These are phyloP conservation scores for Leccinum laetum DNA, from an alignment of 1,284 basidiomycete species.

Conservation along the genomic window DNA sequence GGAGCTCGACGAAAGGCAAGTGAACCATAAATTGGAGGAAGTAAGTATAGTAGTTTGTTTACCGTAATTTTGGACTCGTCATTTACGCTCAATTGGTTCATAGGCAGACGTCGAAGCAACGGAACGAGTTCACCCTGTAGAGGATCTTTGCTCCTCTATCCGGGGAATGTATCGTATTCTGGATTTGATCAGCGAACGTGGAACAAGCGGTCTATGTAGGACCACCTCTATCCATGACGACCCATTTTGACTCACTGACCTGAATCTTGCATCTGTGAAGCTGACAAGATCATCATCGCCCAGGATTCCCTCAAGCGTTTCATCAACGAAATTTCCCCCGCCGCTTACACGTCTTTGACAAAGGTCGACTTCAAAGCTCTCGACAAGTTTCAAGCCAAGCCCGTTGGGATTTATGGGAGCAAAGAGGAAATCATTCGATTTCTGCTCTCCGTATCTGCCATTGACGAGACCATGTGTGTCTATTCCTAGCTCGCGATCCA, in stretches of 20 bases:
- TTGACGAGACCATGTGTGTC: conserved; percentile 40
- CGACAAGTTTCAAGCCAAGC: conserved; percentile 43
- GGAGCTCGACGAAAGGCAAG: conserved; percentile 14
- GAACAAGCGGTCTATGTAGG: conserved; percentile 51
- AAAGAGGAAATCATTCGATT: conserved; percentile 48
- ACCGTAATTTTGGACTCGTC: neutral
- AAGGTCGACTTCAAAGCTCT: conserved; percentile 53
- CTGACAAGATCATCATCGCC: conserved; percentile 60
- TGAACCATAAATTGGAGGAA: conserved; percentile 10
- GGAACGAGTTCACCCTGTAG: conserved; percentile 12
- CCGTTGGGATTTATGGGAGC: conserved; percentile 57
- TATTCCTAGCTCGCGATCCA: neutral
- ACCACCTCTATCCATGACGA: neutral
- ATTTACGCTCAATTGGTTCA: neutral
- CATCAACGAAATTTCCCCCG: conserved; percentile 45
- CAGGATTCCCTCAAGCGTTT: conserved; percentile 46
- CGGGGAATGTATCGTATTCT: conserved; percentile 52
- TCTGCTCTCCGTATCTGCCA: conserved; percentile 33
- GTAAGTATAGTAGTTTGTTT: conserved; percentile 4
- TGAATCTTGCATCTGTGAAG: conserved; percentile 29
- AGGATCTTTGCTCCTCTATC: conserved; percentile 34
- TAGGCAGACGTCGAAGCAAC: conserved; percentile 16
- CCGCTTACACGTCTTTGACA: conserved; percentile 50
- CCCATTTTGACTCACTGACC: neutral
- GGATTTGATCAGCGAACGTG: conserved; percentile 53